Percentiles rank a stretch among this genome's conserved stretches.
phyloP scores from a whole-genome alignment of 495 filamentous ascomycete genomes.

The Lepraria neglecta region DNA sequence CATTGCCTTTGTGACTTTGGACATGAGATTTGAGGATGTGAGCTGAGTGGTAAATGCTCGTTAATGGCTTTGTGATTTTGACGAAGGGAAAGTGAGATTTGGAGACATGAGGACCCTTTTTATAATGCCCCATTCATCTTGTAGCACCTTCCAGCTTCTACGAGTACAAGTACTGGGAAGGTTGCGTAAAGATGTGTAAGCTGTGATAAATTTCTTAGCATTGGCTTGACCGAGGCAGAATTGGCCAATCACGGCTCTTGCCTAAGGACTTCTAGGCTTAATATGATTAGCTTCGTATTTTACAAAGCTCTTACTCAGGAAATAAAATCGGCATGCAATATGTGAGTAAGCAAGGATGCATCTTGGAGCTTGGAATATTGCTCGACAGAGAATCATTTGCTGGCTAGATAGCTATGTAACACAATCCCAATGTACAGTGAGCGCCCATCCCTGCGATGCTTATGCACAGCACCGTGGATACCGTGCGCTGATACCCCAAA shows the following conservation, averaged over 20 bases:
- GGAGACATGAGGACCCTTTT: not conserved
- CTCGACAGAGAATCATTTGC: not conserved
- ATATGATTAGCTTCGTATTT: not conserved
- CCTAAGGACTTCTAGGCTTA: not conserved
- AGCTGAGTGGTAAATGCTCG: not conserved
- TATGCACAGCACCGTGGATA: not conserved
- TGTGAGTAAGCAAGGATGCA: not conserved
- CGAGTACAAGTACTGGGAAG: not conserved
- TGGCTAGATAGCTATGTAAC: not conserved
- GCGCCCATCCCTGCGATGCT: not conserved
- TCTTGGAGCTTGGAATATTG: not conserved
- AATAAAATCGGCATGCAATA: not conserved
- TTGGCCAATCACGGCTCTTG: not conserved
- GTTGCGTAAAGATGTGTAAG: conserved; percentile 2
- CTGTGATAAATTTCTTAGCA: not conserved
- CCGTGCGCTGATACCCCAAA: not conserved
- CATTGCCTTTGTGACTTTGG: not conserved
- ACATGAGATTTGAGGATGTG: not conserved
- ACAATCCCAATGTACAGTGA: not conserved
- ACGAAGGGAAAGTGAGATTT: not conserved
- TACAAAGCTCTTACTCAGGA: not conserved
- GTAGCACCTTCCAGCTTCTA: not conserved
- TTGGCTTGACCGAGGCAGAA: not conserved
- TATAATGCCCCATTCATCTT: not conserved
- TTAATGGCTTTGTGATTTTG: no score